Conservation (phyloP, 495 filamentous ascomycete genomes). For the Emericellopsis terricola region DNA sequence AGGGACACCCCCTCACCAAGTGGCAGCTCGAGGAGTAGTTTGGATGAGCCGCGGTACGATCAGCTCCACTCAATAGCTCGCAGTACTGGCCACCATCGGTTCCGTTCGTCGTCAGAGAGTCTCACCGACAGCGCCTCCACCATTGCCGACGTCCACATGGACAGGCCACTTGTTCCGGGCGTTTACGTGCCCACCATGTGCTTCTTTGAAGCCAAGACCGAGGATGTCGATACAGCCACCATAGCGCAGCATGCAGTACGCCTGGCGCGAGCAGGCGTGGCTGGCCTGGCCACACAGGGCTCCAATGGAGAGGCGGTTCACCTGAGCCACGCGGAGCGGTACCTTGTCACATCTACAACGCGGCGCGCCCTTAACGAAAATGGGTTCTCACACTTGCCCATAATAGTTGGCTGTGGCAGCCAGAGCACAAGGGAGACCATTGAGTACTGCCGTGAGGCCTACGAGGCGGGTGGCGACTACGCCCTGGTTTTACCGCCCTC, state of each 20-base stretch:
- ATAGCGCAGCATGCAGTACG: constrained; percentile 62
- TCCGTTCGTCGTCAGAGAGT: too few species aligned
- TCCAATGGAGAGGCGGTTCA: constrained; percentile 87
- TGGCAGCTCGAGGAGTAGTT: not conserved
- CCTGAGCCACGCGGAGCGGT: constrained; percentile 54
- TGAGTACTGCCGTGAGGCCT: constrained; percentile 58
- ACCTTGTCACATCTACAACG: constrained; percentile 57
- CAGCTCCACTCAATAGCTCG: too few species aligned
- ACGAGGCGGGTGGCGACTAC: constrained; percentile 67
- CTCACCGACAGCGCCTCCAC: not conserved
- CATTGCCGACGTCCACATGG: not conserved
- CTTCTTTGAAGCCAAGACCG: constrained; percentile 65
- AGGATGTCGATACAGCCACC: constrained; percentile 55
- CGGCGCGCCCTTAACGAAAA: constrained; percentile 55
- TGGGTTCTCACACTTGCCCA: constrained; percentile 53
- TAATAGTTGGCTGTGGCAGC: constrained; percentile 76
- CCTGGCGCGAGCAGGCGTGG: constrained; percentile 63
- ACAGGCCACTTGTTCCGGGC: constrained; percentile 51
- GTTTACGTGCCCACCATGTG: constrained; percentile 79
- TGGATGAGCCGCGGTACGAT: too few species aligned
- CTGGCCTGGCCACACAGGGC: constrained; percentile 70
- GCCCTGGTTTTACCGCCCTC: constrained; percentile 74
- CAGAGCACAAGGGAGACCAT: constrained; percentile 81
- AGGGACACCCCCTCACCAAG: not conserved
- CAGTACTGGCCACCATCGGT: too few species aligned